These are phyloP conservation scores for Quillaja saponaria DNA, from an alignment of 306 rosid species.

Conservation along the genomic window DNA sequence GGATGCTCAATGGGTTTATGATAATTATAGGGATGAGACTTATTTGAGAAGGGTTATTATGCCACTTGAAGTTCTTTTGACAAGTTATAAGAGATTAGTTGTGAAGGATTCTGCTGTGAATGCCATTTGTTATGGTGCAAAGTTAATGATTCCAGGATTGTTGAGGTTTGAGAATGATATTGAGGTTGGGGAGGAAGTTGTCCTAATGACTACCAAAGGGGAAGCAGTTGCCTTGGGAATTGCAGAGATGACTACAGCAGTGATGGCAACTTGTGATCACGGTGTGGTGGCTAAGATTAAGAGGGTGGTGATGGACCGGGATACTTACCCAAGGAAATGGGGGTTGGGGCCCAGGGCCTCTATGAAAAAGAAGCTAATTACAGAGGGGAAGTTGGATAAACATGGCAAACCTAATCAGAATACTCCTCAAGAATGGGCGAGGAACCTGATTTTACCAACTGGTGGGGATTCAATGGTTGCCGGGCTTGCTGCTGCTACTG, in stretches of 20 bases:
- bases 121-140: slow-evolving; percentile 87
- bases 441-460: slow-evolving; percentile 59
- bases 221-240: slow-evolving; percentile 85
- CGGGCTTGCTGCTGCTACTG: slow-evolving; percentile 51
- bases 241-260: slow-evolving; percentile 88
- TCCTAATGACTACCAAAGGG: slow-evolving; percentile 81
- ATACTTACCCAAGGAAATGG: slow-evolving; percentile 87
- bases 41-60: slow-evolving; percentile 79
- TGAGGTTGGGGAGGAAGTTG: slow-evolving; percentile 79
- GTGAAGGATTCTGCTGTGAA: slow-evolving; percentile 86
- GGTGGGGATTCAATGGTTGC: slow-evolving; percentile 70
- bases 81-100: slow-evolving; percentile 78
- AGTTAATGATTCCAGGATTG: slow-evolving; percentile 84
- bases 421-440: slow-evolving; percentile 70
- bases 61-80: slow-evolving; percentile 73
- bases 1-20: slow-evolving; percentile 84
- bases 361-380: slow-evolving; percentile 69
- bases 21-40: slow-evolving; percentile 64
- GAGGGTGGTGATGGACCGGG: slow-evolving; percentile 91
- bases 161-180: slow-evolving; percentile 78
- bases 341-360: slow-evolving; percentile 84
- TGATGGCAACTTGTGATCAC: slow-evolving; percentile 88
- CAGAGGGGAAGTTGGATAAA: slow-evolving; percentile 69
- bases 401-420: slow-evolving; percentile 72
- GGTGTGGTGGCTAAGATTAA: slow-evolving; percentile 83